Evolutionary conservation across 2,329 filamentous ascomycete genomes (phyloP).

Genomic region (Leptographium flavum): DNA sequence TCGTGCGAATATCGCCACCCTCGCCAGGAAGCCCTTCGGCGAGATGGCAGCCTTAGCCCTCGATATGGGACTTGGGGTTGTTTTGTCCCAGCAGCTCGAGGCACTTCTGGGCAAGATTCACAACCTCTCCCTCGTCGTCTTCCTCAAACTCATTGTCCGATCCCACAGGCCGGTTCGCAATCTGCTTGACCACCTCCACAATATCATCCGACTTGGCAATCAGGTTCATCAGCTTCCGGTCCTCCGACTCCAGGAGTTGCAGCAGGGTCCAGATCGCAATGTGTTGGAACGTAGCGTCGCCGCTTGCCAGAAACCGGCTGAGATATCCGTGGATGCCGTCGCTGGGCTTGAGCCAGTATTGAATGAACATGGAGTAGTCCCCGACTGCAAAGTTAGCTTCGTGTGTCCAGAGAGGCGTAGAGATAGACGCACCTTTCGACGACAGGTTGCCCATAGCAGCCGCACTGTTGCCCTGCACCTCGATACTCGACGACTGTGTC

Average conservation of each 20-base stretch:
- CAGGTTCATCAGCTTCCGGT: conserved; percentile 72
- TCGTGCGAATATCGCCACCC: not conserved
- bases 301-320: conserved; percentile 80
- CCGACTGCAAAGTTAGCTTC: conserved; percentile 45
- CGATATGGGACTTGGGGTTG: conserved; percentile 66
- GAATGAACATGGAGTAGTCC: conserved; percentile 91
- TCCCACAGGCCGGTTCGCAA: conserved; percentile 79
- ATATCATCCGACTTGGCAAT: conserved; percentile 87
- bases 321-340: conserved; percentile 95
- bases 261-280: conserved; percentile 97
- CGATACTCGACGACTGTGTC: conserved; percentile 89
- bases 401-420: not conserved
- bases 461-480: conserved; percentile 96
- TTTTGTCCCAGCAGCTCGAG: conserved; percentile 71
- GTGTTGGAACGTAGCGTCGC: conserved; percentile 95
- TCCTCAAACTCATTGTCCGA: conserved; percentile 76
- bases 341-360: conserved; percentile 83
- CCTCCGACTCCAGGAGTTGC: conserved; percentile 89
- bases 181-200: conserved; percentile 79
- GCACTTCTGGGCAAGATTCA: conserved; percentile 79
- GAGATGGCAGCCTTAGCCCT: conserved; percentile 36
- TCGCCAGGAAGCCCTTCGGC: conserved; percentile 8
- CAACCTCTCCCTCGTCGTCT: conserved; percentile 85
- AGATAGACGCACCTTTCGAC: conserved; percentile 62
- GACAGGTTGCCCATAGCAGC: conserved; percentile 91